phyloP scores from a whole-genome alignment of 192 early-diverging fungal genomes.

The Backusella morwellensis region DNA sequence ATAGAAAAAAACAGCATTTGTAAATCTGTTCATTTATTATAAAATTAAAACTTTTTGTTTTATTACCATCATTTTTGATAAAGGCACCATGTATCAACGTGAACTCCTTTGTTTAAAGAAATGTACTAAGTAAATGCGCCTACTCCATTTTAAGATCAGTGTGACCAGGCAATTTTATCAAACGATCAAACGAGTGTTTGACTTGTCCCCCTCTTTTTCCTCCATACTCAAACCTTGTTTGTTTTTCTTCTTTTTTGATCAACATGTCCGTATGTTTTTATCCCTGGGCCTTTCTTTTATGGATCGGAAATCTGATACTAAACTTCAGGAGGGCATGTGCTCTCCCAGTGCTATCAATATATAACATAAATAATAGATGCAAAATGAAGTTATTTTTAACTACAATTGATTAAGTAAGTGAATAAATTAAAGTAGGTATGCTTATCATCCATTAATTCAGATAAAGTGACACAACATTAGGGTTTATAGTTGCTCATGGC shows the following conservation, averaged over 20 bases:
- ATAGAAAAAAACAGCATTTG: background rate
- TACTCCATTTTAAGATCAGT: conserved; percentile 2
- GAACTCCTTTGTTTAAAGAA: background rate
- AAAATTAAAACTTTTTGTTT: background rate
- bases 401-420: too few relatives aligned
- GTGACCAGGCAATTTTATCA: background rate
- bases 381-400: too few relatives aligned
- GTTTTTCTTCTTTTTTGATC: background rate
- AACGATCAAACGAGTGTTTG: background rate
- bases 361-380: too few relatives aligned
- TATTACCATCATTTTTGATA: background rate
- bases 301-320: too few relatives aligned
- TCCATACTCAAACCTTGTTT: background rate
- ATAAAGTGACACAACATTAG: too few relatives aligned
- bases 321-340: too few relatives aligned
- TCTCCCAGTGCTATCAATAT: too few relatives aligned
- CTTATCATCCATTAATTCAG: too few relatives aligned
- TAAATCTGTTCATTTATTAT: background rate
- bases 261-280: background rate
- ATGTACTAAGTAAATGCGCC: background rate
- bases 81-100: background rate
- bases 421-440: too few relatives aligned
- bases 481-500: too few relatives aligned
- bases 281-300: background rate
- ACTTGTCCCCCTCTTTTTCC: background rate